Evolutionary conservation across 768 basidiomycete genomes (phyloP).

Genomic region (Mycena vitilis): DNA sequence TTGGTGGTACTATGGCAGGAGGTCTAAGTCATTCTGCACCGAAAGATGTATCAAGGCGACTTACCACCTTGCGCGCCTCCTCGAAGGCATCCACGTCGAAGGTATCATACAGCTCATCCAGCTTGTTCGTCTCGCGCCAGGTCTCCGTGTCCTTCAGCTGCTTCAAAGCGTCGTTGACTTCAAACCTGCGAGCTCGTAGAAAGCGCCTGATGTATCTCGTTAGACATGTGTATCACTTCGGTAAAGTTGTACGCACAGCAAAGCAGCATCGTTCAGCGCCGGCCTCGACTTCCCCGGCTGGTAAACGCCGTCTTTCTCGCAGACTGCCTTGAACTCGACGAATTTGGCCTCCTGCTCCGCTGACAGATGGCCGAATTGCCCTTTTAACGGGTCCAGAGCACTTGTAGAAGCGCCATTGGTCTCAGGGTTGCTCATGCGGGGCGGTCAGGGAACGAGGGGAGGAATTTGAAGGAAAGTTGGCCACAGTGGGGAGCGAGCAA

Average conservation of each 20-base stretch:
- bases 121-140: constrained; percentile 60
- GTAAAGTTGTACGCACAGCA: constrained; percentile 49
- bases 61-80: constrained; percentile 50
- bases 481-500: constrained; percentile 7
- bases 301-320: constrained; percentile 53
- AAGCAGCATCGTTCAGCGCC: constrained; percentile 57
- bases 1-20: constrained; percentile 54
- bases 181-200: constrained; percentile 67
- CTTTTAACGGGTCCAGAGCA: constrained; percentile 35
- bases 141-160: constrained; percentile 63
- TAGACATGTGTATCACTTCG: neutral
- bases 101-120: constrained; percentile 60
- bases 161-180: constrained; percentile 58
- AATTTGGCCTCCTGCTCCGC: constrained; percentile 49
- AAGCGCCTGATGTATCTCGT: constrained; percentile 57
- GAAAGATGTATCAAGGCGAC: neutral
- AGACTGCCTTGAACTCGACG: constrained; percentile 52
- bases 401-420: constrained; percentile 8
- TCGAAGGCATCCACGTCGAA: constrained; percentile 61
- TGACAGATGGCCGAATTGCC: constrained; percentile 52
- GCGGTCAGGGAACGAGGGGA: neutral
- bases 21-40: neutral
- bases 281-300: constrained; percentile 38
- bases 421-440: neutral
- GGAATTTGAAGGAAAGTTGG: neutral